Evolutionary conservation across 2,329 filamentous ascomycete species (phyloP).

Genomic region (Beauveria medogensis): DNA sequence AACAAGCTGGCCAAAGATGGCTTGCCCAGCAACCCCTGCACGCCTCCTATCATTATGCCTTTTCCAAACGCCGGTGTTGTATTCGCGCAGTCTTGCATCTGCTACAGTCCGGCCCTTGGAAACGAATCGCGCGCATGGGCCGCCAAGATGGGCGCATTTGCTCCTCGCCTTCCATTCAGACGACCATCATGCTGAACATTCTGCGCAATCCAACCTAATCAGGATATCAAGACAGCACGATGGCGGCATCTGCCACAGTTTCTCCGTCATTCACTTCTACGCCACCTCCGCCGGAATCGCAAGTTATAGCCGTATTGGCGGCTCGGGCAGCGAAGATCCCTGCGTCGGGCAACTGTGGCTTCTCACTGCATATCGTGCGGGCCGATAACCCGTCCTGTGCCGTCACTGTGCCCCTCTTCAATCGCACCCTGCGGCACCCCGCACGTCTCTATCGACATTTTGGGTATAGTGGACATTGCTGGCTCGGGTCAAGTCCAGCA

Average conservation of each 20-base stretch:
- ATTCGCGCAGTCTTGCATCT: conserved; percentile 22
- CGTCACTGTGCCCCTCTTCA: conserved; percentile 14
- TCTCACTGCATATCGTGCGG: conserved; percentile 4
- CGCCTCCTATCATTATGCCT: conserved; percentile 23
- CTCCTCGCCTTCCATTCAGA: conserved; percentile 17
- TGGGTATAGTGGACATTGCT: conserved; percentile 16
- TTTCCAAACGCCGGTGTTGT: conserved; percentile 21
- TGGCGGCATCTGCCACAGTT: conserved; percentile 16
- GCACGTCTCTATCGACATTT: conserved; percentile 29
- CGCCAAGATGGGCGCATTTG: conserved; percentile 21
- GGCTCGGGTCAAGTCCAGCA: conserved; percentile 18
- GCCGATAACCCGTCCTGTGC: conserved; percentile 6
- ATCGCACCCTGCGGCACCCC: conserved; percentile 23
- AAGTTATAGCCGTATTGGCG: conserved; percentile 20
- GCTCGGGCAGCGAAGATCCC: conserved; percentile 16
- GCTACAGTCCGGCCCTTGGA: conserved; percentile 23
- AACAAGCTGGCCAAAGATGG: conserved; percentile 14
- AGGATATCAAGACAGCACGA: conserved; percentile 17
- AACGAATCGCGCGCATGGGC: conserved; percentile 21
- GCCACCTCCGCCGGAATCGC: conserved; percentile 11
- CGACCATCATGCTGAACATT: conserved; percentile 16
- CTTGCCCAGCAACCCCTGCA: conserved; percentile 16
- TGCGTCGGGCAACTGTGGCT: conserved; percentile 17
- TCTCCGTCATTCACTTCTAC: conserved; percentile 17
- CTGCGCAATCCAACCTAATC: conserved; percentile 8